Conservation (phyloP, 2,329 filamentous ascomycete species). For the Myriosclerotinia scirpicola region DNA sequence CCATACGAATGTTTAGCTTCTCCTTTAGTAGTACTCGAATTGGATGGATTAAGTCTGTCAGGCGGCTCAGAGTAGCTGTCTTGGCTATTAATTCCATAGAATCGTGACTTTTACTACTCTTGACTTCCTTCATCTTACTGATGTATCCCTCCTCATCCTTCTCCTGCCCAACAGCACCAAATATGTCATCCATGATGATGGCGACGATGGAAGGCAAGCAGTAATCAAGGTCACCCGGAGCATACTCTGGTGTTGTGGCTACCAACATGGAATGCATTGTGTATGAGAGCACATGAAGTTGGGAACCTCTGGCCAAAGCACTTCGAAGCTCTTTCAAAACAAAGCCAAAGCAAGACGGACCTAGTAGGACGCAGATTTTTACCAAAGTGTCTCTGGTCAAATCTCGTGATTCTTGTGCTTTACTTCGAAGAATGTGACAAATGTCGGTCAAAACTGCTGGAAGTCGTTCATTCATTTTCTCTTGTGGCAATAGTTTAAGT, state of each 20-base stretch:
- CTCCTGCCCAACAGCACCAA: conserved; percentile 87
- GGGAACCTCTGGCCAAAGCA: conserved; percentile 81
- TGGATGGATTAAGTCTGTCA: conserved; percentile 75
- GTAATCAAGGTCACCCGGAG: conserved; percentile 85
- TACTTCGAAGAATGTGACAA: conserved; percentile 87
- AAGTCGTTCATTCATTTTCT: conserved; percentile 71
- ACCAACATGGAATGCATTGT: conserved; percentile 92
- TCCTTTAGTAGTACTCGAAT: conserved; percentile 77
- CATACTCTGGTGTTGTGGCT: conserved; percentile 67
- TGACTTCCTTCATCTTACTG: conserved; percentile 95
- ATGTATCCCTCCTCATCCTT: conserved; percentile 96
- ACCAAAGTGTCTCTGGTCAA: conserved; percentile 85
- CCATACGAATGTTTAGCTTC: conserved; percentile 77
- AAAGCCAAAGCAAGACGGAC: conserved; percentile 82
- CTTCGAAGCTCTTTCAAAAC: conserved; percentile 87
- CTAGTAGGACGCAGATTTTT: conserved; percentile 78
- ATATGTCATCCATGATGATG: conserved; percentile 96
- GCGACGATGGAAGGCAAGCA: conserved; percentile 75
- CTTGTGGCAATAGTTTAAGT: conserved; percentile 72
- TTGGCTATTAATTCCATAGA: conserved; percentile 92
- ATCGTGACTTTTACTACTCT: conserved; percentile 96
- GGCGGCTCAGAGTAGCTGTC: conserved; percentile 70
- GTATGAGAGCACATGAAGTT: conserved; percentile 91
- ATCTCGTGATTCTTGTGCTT: conserved; percentile 83
- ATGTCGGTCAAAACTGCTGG: conserved; percentile 87